Percentiles rank a stretch among this genome's conserved stretches.
phyloP scores from a whole-genome alignment of 2,329 filamentous ascomycete species.

The Penicillium sp. region DNA sequence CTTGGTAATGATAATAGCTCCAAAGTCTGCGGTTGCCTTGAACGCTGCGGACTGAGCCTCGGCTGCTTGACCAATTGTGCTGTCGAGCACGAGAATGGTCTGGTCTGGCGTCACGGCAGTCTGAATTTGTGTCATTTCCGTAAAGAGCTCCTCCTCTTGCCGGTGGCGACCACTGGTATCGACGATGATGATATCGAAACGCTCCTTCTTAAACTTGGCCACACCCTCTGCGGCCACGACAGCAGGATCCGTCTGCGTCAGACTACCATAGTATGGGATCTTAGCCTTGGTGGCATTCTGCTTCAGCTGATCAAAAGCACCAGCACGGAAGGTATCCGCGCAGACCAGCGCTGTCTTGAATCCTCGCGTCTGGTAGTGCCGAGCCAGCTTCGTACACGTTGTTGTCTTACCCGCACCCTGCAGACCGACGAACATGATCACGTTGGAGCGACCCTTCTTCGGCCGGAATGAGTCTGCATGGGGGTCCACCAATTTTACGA shows the following conservation, averaged over 20 bases:
- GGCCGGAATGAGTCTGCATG: slow-evolving; percentile 94
- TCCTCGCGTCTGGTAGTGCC: slow-evolving; percentile 89
- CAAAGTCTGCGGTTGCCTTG: slow-evolving; percentile 95
- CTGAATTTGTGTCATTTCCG: slow-evolving; percentile 98
- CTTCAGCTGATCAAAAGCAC: slow-evolving; percentile 97
- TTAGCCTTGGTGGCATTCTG: slow-evolving; percentile 99
- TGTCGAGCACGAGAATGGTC: slow-evolving; percentile 97
- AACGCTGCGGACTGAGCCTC: slow-evolving; percentile 94
- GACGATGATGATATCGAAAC: slow-evolving; percentile 97
- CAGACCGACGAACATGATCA: slow-evolving; percentile 99
- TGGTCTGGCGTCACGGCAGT: slow-evolving; percentile 85
- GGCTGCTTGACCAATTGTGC: slow-evolving; percentile 92
- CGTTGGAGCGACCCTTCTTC: slow-evolving; percentile 91
- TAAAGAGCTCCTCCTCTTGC: slow-evolving; percentile 91
- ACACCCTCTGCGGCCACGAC: slow-evolving; percentile 93
- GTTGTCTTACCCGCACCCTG: slow-evolving; percentile 98
- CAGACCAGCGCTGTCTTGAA: slow-evolving; percentile 94
- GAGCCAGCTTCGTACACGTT: slow-evolving; percentile 92
- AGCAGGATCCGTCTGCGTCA: slow-evolving; percentile 94
- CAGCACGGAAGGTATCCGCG: slow-evolving; percentile 96
- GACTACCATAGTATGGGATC: slow-evolving; percentile 95
- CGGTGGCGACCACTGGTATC: slow-evolving; percentile 94
- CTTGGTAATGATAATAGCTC: slow-evolving; percentile 98
- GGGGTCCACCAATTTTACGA: slow-evolving; percentile 92
- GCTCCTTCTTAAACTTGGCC: slow-evolving; percentile 98